phyloP scores from a whole-genome alignment of 176 grass and related monocot species.

The Typha latifolia region DNA sequence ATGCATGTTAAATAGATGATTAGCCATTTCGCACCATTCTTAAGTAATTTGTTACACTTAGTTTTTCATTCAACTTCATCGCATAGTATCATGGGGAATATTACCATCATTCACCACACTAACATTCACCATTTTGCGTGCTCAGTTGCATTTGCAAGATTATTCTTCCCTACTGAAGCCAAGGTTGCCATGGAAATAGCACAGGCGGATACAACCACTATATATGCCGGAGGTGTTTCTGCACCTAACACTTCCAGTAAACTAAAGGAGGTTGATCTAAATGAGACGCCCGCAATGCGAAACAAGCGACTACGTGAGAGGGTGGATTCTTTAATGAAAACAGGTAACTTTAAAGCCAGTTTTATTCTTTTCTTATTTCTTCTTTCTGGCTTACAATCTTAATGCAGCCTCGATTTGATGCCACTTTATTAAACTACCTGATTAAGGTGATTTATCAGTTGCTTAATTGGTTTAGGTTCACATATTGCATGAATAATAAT shows the following conservation, averaged over 20 bases:
- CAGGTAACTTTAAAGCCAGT: constrained; percentile 33
- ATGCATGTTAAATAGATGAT: too few relatives aligned
- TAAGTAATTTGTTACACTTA: too few relatives aligned
- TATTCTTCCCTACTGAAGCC: constrained; percentile 91
- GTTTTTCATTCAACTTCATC: too few relatives aligned
- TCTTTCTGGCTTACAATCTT: background rate
- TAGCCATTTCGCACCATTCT: too few relatives aligned
- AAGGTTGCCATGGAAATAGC: constrained; percentile 94
- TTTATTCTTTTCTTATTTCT: constrained; percentile 11
- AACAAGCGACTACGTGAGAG: constrained; percentile 76
- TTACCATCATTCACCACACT: background rate
- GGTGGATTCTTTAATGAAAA: constrained; percentile 71
- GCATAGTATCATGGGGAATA: too few relatives aligned
- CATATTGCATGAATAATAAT: too few relatives aligned
- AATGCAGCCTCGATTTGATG: background rate
- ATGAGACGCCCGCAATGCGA: constrained; percentile 72
- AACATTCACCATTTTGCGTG: background rate
- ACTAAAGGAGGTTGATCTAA: constrained; percentile 87
- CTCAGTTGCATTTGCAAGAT: constrained; percentile 77
- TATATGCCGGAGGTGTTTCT: constrained; percentile 40
- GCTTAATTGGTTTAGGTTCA: too few relatives aligned
- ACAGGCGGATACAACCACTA: constrained; percentile 59
- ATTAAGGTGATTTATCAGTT: background rate
- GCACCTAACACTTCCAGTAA: constrained; percentile 41
- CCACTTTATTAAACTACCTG: background rate